phyloP scores from a whole-genome alignment of 176 grass and related monocot species.

The Musa beccarii region DNA sequence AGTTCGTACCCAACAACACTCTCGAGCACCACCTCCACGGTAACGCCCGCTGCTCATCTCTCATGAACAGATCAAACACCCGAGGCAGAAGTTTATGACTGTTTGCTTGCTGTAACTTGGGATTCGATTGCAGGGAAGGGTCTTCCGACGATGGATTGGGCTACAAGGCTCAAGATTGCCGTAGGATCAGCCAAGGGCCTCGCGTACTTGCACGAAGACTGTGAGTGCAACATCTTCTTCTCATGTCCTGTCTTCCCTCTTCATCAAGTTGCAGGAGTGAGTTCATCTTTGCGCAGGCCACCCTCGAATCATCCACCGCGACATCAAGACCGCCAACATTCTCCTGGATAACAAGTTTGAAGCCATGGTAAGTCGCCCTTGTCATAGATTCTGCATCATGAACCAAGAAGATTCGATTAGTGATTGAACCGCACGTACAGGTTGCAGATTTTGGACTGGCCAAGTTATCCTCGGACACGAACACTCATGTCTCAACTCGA shows the following conservation, averaged over 20 bases:
- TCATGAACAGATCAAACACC: background rate
- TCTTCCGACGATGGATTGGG: constrained; percentile 29
- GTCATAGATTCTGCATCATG: background rate
- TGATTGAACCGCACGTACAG: background rate
- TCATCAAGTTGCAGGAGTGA: background rate
- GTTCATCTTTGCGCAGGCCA: constrained; percentile 22
- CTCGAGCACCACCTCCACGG: constrained; percentile 10
- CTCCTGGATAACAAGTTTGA: constrained; percentile 43
- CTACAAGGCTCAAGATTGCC: constrained; percentile 34
- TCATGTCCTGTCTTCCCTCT: background rate
- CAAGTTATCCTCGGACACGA: constrained; percentile 40
- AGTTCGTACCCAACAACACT: constrained; percentile 8
- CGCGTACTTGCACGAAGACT: constrained; percentile 44
- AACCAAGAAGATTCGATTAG: too few relatives aligned
- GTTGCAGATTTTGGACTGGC: constrained; percentile 48
- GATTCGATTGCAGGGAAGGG: constrained; percentile 4
- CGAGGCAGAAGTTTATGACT: background rate
- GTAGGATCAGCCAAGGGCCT: constrained; percentile 35
- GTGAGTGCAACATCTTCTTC: constrained; percentile 1
- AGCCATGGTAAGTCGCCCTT: constrained; percentile 25
- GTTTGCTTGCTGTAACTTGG: background rate
- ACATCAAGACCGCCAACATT: constrained; percentile 53
- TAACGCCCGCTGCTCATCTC: background rate
- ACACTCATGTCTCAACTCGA: constrained; percentile 48
- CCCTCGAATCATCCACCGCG: constrained; percentile 50